A percentile compares a stretch with the other conserved stretches of the same genome.
Conservation (phyloP, 2,329 filamentous ascomycete genomes). For the Claviceps cyperi region DNA sequence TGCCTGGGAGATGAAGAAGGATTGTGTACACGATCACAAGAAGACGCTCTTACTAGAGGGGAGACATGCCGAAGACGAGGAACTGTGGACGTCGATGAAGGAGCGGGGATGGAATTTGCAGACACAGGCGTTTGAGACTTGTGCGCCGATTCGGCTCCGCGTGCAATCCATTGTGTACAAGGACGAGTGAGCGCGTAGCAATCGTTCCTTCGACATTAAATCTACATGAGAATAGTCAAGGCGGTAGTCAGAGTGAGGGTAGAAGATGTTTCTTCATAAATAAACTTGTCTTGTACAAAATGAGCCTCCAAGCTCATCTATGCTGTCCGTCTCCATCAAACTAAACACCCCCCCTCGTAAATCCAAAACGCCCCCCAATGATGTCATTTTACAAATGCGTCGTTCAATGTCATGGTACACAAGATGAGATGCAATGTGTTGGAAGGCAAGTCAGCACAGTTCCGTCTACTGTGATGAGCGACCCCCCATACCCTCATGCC, state of each 20-base stretch:
- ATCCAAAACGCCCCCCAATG: no score
- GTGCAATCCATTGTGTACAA: constrained; percentile 13
- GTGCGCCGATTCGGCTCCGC: constrained; percentile 19
- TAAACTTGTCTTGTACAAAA: neutral
- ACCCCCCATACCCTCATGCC: neutral
- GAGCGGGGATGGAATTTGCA: constrained; percentile 21
- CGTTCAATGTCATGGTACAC: no score
- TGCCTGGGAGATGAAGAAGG: constrained; percentile 18
- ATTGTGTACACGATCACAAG: constrained; percentile 8
- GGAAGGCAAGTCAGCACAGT: no score
- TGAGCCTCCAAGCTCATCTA: neutral
- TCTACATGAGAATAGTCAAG: no score
- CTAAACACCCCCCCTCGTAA: no score
- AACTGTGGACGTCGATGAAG: constrained; percentile 16
- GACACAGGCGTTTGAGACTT: constrained; percentile 23
- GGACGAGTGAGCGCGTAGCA: constrained; percentile 9
- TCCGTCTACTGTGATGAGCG: neutral
- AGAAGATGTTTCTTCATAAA: no score
- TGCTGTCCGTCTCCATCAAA: no score
- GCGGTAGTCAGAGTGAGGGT: no score
- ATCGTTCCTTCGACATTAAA: neutral
- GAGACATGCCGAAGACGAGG: constrained; percentile 5
- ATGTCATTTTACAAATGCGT: no score
- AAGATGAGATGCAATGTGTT: no score
- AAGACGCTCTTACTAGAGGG: constrained; percentile 6